A percentile compares a stretch with the other conserved stretches of the same genome.
phyloP scores from a whole-genome alignment of 176 grass and related monocot species.

The Rhynchospora breviuscula region DNA sequence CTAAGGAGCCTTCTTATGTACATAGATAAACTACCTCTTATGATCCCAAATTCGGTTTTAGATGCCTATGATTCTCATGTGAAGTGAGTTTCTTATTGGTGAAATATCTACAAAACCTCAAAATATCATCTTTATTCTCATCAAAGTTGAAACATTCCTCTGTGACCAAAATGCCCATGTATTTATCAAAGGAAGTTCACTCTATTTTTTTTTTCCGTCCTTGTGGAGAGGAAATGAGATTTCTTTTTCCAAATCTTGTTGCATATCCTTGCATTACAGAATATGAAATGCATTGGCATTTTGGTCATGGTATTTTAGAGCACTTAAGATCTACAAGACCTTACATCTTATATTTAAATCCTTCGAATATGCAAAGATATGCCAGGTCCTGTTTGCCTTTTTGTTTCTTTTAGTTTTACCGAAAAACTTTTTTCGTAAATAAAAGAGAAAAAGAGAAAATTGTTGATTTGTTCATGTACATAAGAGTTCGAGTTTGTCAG shows the following conservation, averaged over 20 bases:
- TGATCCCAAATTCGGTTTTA: constrained; percentile 38
- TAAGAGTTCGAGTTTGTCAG: constrained; percentile 13
- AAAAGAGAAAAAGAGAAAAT: neutral
- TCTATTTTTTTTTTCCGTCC: neutral
- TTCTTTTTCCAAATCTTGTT: neutral
- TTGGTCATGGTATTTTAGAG: neutral
- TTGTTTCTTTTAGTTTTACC: neutral
- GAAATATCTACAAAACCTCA: neutral
- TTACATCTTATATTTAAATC: neutral
- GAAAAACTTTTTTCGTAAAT: neutral
- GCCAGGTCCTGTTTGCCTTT: neutral
- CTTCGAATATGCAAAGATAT: neutral
- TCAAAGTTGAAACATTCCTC: neutral
- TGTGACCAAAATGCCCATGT: neutral
- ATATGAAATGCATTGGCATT: neutral
- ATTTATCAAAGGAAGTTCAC: neutral
- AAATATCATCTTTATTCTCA: neutral
- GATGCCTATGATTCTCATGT: constrained; percentile 43
- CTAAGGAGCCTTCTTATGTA: constrained; percentile 37
- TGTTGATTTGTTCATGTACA: neutral
- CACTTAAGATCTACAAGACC: neutral
- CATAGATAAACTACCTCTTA: constrained; percentile 41
- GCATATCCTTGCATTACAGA: neutral
- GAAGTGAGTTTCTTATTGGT: constrained; percentile 20
- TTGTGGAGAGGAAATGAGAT: neutral